A percentile compares a stretch with the other conserved stretches of the same genome.
These are phyloP conservation scores for Amauroascus verrucosus DNA, from an alignment of 2,329 filamentous ascomycete species.

Conservation along the genomic window DNA sequence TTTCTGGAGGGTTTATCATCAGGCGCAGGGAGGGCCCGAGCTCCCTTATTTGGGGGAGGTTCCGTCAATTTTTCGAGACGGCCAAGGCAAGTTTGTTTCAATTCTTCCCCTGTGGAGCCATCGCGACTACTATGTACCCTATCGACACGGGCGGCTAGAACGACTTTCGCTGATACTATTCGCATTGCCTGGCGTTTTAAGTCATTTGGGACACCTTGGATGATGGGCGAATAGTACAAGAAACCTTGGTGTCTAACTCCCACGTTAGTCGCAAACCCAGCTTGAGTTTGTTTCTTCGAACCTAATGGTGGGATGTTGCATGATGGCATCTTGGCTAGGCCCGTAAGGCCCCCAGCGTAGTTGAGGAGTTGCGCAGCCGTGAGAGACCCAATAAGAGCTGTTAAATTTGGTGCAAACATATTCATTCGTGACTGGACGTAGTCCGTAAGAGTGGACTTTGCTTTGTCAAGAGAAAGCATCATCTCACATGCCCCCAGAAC, in stretches of 20 bases:
- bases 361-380: slow-evolving; percentile 96
- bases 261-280: slow-evolving; percentile 84
- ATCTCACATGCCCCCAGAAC: slow-evolving; percentile 75
- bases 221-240: slow-evolving; percentile 82
- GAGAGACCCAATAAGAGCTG: slow-evolving; percentile 77
- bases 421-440: slow-evolving; percentile 98
- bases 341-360: slow-evolving; percentile 76
- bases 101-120: slow-evolving; percentile 69
- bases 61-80: slow-evolving; percentile 88
- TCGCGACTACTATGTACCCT: slow-evolving; percentile 71
- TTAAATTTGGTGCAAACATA: slow-evolving; percentile 88
- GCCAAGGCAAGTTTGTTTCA: slow-evolving; percentile 72
- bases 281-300: slow-evolving; percentile 70
- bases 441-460: slow-evolving; percentile 76
- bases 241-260: slow-evolving; percentile 86
- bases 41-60: slow-evolving; percentile 78
- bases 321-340: slow-evolving; percentile 80
- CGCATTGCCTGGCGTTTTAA: slow-evolving; percentile 89
- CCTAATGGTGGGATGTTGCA: slow-evolving; percentile 89
- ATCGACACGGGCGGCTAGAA: slow-evolving; percentile 86
- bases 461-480: slow-evolving; percentile 74
- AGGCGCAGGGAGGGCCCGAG: slow-evolving; percentile 75
- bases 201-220: slow-evolving; percentile 72
- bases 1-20: slow-evolving; percentile 94
- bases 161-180: slow-evolving; percentile 84